A percentile compares a stretch with the other conserved stretches of the same genome.
These are phyloP conservation scores for Cercospora beticola DNA, from an alignment of 2,329 filamentous ascomycete species.

Conservation along the genomic window DNA sequence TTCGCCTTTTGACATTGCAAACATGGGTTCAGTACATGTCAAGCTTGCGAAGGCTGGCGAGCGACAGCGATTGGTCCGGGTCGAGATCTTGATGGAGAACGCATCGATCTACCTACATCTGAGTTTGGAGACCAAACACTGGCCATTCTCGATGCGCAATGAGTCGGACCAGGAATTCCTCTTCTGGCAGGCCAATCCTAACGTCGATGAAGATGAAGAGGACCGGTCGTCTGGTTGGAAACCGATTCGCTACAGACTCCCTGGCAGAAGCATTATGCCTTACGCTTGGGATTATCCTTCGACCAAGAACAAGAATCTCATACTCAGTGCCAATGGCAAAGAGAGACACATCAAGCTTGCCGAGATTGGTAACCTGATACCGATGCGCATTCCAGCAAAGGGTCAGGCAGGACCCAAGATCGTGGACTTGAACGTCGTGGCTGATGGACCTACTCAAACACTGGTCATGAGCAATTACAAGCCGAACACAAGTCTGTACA, in stretches of 20 bases:
- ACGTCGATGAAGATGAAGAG: constrained; percentile 86
- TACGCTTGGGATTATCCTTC: constrained; percentile 99
- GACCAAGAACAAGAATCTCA: constrained; percentile 91
- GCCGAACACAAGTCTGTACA: constrained; percentile 87
- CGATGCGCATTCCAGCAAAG: constrained; percentile 74
- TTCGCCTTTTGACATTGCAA: constrained; percentile 94
- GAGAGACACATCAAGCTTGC: constrained; percentile 92
- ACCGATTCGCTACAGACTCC: constrained; percentile 86
- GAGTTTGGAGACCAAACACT: constrained; percentile 86
- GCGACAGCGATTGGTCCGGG: constrained; percentile 79
- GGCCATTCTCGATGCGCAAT: constrained; percentile 98
- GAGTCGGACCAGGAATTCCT: constrained; percentile 96
- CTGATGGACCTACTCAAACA: constrained; percentile 92
- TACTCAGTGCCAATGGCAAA: constrained; percentile 74
- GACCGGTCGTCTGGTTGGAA: constrained; percentile 81
- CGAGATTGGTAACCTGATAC: constrained; percentile 93
- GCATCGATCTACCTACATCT: constrained; percentile 92
- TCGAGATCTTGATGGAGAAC: constrained; percentile 88
- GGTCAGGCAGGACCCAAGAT: constrained; percentile 72
- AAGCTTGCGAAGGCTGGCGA: constrained; percentile 91
- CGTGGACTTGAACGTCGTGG: constrained; percentile 93
- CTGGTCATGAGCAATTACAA: constrained; percentile 93
- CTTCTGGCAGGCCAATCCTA: constrained; percentile 93
- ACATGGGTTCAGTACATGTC: constrained; percentile 86
- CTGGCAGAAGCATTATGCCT: constrained; percentile 95